Evolutionary conservation across 257 asterid species (phyloP).

Genomic region (Echium plantagineum): DNA sequence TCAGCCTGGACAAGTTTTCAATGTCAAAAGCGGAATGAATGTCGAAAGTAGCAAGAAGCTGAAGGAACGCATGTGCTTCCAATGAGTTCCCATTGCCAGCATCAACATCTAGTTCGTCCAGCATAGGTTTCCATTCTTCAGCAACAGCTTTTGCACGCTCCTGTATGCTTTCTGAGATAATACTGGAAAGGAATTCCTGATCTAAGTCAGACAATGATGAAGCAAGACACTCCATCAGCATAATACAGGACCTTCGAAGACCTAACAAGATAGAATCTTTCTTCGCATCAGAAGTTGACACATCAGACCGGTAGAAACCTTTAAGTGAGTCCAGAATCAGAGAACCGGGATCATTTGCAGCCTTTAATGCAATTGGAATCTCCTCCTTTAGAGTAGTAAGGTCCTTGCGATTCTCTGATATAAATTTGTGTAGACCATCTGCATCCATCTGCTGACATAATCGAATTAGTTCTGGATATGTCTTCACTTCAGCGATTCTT

Average conservation of each 20-base stretch:
- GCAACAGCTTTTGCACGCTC: conserved; percentile 81
- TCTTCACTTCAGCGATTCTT: conserved; percentile 39
- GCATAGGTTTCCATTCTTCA: conserved; percentile 88
- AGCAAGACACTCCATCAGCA: conserved; percentile 96
- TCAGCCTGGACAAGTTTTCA: conserved; percentile 60
- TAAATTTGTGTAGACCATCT: conserved; percentile 83
- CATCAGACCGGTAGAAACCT: conserved; percentile 60
- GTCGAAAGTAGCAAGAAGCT: conserved; percentile 82
- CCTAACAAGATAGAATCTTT: conserved; percentile 81
- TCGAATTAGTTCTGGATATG: conserved; percentile 70
- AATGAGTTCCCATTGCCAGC: conserved; percentile 91
- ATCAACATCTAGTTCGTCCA: conserved; percentile 83
- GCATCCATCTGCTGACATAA: conserved; percentile 81
- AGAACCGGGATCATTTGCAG: conserved; percentile 74
- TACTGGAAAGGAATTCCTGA: conserved; percentile 22
- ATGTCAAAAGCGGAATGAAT: conserved; percentile 75
- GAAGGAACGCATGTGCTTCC: conserved; percentile 98
- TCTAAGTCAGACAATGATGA: conserved; percentile 35
- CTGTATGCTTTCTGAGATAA: conserved; percentile 48
- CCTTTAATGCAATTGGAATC: conserved; percentile 67
- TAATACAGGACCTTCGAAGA: conserved; percentile 83
- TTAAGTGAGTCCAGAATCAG: conserved; percentile 75
- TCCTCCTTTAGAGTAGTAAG: conserved; percentile 78
- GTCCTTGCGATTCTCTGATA: conserved; percentile 90
- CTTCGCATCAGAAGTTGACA: conserved; percentile 51